Conservation (phyloP, 768 basidiomycete genomes). For the Kwoniella heveanensis region DNA sequence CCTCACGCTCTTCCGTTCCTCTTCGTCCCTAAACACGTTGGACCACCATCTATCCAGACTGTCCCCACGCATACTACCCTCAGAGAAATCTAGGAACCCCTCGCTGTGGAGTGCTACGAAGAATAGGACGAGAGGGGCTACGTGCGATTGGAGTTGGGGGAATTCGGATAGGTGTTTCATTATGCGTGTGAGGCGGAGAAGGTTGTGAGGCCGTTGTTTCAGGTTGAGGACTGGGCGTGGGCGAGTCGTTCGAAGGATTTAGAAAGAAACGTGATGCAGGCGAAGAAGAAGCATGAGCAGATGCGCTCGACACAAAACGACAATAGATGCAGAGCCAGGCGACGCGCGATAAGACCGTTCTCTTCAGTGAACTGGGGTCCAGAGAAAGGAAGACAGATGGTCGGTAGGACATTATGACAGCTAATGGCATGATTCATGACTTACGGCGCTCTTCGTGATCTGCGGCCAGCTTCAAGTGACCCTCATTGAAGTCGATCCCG, state of each 20-base stretch:
- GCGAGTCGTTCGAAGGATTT: background rate
- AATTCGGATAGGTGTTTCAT: conserved; percentile 50
- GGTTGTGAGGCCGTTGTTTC: conserved; percentile 44
- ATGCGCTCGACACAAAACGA: too few relatives aligned
- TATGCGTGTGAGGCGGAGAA: conserved; percentile 50
- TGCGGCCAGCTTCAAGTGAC: conserved; percentile 14
- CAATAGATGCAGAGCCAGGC: too few relatives aligned
- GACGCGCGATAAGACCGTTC: too few relatives aligned
- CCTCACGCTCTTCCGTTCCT: conserved; percentile 30
- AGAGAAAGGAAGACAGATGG: too few relatives aligned
- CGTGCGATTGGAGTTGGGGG: conserved; percentile 36
- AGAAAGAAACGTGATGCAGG: too few relatives aligned
- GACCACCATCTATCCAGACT: conserved; percentile 48
- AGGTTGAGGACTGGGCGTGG: conserved; percentile 40
- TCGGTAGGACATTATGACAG: too few relatives aligned
- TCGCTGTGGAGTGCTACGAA: conserved; percentile 36
- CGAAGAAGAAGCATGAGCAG: too few relatives aligned
- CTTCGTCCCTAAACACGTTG: conserved; percentile 38
- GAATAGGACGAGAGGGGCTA: conserved; percentile 41
- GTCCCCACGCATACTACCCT: conserved; percentile 32
- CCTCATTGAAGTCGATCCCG: conserved; percentile 44
- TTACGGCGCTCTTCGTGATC: conserved; percentile 33
- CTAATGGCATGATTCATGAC: conserved; percentile 8
- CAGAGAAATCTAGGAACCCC: conserved; percentile 31
- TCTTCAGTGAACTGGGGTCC: too few relatives aligned